These are phyloP conservation scores for Termitomyces sp. DNA, from an alignment of 768 basidiomycete genomes.

Conservation along the genomic window DNA sequence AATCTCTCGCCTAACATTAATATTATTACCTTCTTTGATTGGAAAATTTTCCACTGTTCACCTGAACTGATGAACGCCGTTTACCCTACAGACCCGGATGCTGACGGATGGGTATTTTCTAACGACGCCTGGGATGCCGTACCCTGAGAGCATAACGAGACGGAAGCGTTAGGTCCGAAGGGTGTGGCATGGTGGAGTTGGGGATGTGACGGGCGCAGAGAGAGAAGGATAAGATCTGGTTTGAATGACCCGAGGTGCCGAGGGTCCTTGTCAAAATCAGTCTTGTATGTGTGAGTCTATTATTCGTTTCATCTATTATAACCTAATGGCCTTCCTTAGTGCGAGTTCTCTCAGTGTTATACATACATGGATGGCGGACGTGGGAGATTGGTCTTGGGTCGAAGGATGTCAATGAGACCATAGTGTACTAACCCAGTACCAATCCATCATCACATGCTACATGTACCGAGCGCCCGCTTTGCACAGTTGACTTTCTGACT, in stretches of 20 bases:
- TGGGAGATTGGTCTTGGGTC: too few relatives aligned
- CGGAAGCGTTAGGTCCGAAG: constrained; percentile 66
- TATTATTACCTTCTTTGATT: too few relatives aligned
- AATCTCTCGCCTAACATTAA: too few relatives aligned
- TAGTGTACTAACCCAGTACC: too few relatives aligned
- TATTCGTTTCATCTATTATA: not conserved
- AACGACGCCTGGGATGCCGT: constrained; percentile 63
- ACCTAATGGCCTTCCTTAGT: not conserved
- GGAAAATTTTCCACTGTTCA: too few relatives aligned
- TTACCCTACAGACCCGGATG: not conserved
- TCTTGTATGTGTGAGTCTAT: not conserved
- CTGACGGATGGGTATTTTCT: constrained; percentile 80
- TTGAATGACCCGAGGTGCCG: too few relatives aligned
- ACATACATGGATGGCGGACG: too few relatives aligned
- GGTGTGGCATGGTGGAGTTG: constrained; percentile 46
- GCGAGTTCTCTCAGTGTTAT: too few relatives aligned
- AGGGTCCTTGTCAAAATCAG: not conserved
- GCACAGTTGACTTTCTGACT: too few relatives aligned
- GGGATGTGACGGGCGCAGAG: not conserved
- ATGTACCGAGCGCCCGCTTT: too few relatives aligned
- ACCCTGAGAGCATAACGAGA: constrained; percentile 51
- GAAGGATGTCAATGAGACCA: too few relatives aligned
- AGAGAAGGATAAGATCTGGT: not conserved
- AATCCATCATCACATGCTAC: too few relatives aligned
- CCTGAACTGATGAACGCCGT: not conserved